Percentiles rank a stretch among this genome's conserved stretches.
phyloP scores from a whole-genome alignment of 2,329 filamentous ascomycete genomes.

The Lachnellula hyalina region DNA sequence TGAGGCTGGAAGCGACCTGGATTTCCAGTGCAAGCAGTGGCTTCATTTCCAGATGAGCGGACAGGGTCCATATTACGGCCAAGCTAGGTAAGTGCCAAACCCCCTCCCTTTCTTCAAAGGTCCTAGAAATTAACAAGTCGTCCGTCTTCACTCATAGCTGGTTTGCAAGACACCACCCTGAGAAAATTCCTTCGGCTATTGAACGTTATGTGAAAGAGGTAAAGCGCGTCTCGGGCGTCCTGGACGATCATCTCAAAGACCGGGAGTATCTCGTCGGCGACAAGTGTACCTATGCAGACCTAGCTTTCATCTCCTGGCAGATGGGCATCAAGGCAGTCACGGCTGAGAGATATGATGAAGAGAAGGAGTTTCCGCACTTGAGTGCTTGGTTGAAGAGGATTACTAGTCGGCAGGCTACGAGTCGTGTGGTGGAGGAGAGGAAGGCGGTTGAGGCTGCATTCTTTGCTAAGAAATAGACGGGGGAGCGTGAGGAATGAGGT shows the following conservation, averaged over 20 bases:
- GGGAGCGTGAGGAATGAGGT: neutral
- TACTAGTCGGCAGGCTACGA: neutral
- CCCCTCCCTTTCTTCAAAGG: too few relatives aligned
- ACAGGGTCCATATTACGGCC: slow-evolving; percentile 37
- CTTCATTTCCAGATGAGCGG: slow-evolving; percentile 35
- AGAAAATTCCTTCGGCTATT: neutral
- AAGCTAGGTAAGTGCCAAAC: slow-evolving; percentile 26
- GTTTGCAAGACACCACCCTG: neutral
- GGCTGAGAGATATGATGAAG: neutral
- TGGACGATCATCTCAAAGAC: slow-evolving; percentile 26
- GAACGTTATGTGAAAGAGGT: neutral
- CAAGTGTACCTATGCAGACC: slow-evolving; percentile 36
- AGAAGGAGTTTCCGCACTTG: neutral
- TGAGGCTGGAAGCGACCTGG: slow-evolving; percentile 29
- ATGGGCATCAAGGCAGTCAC: too few relatives aligned
- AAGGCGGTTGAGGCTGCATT: neutral
- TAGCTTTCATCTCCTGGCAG: slow-evolving; percentile 33
- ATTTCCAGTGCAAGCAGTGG: slow-evolving; percentile 33
- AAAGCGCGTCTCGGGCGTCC: neutral
- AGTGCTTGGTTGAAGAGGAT: neutral
- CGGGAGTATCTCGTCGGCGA: slow-evolving; percentile 32
- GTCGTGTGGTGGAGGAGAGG: neutral
- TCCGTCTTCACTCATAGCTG: neutral
- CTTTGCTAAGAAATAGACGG: neutral
- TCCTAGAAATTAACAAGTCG: too few relatives aligned